Evolutionary conservation across 139 green algal species (phyloP).

Genomic region (Raphidocelis subcapitata): DNA sequence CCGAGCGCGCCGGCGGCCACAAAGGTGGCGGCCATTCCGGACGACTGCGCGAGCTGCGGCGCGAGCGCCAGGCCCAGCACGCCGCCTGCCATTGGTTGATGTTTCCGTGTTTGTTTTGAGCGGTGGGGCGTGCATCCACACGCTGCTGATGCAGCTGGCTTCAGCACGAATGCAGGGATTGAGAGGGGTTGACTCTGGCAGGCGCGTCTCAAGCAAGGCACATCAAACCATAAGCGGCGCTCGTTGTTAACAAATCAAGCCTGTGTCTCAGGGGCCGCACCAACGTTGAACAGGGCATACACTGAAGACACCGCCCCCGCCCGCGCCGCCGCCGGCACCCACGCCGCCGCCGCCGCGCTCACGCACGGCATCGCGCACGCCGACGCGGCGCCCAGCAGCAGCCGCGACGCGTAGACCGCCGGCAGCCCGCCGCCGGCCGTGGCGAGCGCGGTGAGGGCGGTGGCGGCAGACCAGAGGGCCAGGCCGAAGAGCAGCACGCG

Average conservation of each 20-base stretch:
- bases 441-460: slow-evolving; percentile 33
- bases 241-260: background rate
- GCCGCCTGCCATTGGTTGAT: slow-evolving; percentile 24
- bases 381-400: slow-evolving; percentile 53
- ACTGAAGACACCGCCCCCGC: slow-evolving; percentile 38
- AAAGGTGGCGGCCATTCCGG: slow-evolving; percentile 45
- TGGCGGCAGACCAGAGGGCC: slow-evolving; percentile 50
- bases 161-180: background rate
- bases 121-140: background rate
- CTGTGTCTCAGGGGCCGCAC: slow-evolving; percentile 21
- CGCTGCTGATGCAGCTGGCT: background rate
- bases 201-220: background rate
- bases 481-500: slow-evolving; percentile 50
- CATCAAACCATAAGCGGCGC: background rate
- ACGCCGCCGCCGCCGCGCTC: slow-evolving; percentile 48
- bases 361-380: slow-evolving; percentile 64
- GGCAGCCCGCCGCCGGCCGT: slow-evolving; percentile 6
- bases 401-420: slow-evolving; percentile 31
- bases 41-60: slow-evolving; percentile 32
- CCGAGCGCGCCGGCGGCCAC: slow-evolving; percentile 35
- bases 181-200: background rate
- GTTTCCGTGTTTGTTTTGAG: background rate
- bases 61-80: slow-evolving; percentile 51
- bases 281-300: slow-evolving; percentile 64
- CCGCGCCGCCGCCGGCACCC: slow-evolving; percentile 43